Conservation (phyloP, 2,329 filamentous ascomycete species). For the Pseudocercospora musae region DNA sequence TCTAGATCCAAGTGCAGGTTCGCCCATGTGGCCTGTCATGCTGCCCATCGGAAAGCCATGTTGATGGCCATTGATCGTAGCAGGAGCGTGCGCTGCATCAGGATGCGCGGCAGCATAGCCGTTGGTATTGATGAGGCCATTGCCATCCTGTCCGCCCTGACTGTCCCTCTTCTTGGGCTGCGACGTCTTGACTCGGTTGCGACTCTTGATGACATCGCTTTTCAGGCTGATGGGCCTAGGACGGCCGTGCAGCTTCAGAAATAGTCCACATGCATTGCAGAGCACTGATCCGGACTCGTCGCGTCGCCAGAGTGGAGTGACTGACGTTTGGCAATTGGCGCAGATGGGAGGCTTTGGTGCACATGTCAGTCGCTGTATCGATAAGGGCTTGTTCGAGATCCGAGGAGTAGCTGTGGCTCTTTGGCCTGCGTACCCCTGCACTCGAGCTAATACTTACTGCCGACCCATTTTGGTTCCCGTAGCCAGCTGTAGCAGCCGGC, state of each 20-base stretch:
- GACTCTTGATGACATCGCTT: slow-evolving; percentile 99
- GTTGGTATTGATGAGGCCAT: slow-evolving; percentile 14
- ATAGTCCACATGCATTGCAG: slow-evolving; percentile 97
- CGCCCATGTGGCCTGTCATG: slow-evolving; percentile 13
- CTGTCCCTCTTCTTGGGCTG: slow-evolving; percentile 61
- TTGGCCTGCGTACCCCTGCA: not conserved
- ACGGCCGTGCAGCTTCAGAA: slow-evolving; percentile 92
- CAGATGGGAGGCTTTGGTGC: slow-evolving; percentile 81
- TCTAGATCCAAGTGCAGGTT: slow-evolving; percentile 50
- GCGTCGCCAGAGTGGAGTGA: slow-evolving; percentile 93
- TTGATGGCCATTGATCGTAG: slow-evolving; percentile 6
- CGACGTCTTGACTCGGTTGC: slow-evolving; percentile 93
- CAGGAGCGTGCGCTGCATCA: slow-evolving; percentile 31
- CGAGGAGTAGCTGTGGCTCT: not conserved
- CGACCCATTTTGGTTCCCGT: slow-evolving; percentile 52
- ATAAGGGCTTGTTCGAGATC: slow-evolving; percentile 8
- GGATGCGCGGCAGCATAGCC: slow-evolving; percentile 21
- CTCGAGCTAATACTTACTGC: slow-evolving; percentile 48
- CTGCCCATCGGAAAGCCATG: slow-evolving; percentile 20
- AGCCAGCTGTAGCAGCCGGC: slow-evolving; percentile 62
- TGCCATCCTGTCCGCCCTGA: slow-evolving; percentile 19
- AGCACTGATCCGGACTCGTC: slow-evolving; percentile 94
- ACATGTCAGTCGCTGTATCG: slow-evolving; percentile 14
- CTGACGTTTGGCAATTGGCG: slow-evolving; percentile 93
- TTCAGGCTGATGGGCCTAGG: slow-evolving; percentile 93